Conservation (phyloP, 2,329 filamentous ascomycete genomes). For the Botryotinia narcissicola region DNA sequence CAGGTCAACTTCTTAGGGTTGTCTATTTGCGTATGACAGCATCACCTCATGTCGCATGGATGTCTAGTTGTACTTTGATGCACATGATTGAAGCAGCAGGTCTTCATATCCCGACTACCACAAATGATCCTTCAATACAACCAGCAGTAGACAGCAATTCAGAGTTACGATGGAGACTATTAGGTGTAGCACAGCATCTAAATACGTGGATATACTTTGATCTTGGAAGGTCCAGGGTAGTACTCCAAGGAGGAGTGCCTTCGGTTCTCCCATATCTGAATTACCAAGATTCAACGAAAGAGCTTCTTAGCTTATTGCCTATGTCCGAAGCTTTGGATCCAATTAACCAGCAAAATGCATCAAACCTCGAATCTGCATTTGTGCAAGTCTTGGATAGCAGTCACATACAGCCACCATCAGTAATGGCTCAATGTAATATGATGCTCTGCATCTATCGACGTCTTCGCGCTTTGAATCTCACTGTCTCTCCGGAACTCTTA, state of each 20-base stretch:
- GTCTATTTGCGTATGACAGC: constrained; percentile 31
- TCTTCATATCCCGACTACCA: constrained; percentile 30
- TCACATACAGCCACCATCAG: constrained; percentile 4
- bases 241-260: not conserved
- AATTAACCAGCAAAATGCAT: not conserved
- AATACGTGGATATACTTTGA: constrained; percentile 19
- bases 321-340: constrained; percentile 17
- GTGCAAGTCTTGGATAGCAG: not conserved
- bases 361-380: not conserved
- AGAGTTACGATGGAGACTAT: constrained; percentile 15
- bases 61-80: constrained; percentile 30
- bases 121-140: not conserved
- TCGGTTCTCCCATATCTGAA: not conserved
- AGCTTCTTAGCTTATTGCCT: constrained; percentile 17
- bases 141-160: not conserved
- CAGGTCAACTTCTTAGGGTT: constrained; percentile 28
- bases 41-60: constrained; percentile 32
- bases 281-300: constrained; percentile 12
- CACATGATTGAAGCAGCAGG: constrained; percentile 34
- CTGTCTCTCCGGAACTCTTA: not conserved
- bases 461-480: constrained; percentile 2
- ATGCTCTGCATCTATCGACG: constrained; percentile 16
- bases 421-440: constrained; percentile 17
- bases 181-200: constrained; percentile 14
- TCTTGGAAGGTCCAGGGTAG: constrained; percentile 12